Conservation (phyloP, 192 early-diverging fungal genomes). For the Paraglomus brasilianum region DNA sequence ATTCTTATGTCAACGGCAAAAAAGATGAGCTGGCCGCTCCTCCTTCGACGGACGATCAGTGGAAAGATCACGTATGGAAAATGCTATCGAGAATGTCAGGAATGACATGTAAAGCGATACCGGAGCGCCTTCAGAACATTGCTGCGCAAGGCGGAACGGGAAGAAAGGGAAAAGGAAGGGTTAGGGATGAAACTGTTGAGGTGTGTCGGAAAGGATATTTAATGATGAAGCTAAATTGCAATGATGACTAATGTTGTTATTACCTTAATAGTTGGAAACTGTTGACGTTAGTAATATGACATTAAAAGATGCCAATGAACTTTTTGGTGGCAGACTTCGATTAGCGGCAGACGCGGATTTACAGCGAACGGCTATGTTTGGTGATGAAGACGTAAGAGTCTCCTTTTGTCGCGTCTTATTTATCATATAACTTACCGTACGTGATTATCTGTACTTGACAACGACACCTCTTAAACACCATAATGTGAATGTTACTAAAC, state of each 20-base stretch:
- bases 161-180: neutral
- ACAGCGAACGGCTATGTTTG: conserved; percentile 40
- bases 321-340: conserved; percentile 30
- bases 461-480: neutral
- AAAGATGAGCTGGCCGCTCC: conserved; percentile 26
- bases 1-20: conserved; percentile 26
- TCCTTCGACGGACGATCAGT: neutral
- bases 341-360: conserved; percentile 36
- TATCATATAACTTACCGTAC: neutral
- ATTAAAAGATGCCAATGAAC: neutral
- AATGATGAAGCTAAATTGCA: neutral
- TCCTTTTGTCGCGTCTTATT: neutral
- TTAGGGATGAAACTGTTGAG: conserved; percentile 3
- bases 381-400: conserved; percentile 44
- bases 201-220: neutral
- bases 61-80: no score
- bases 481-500: conserved; percentile 11
- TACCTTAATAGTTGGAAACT: neutral
- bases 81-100: no score
- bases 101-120: no score
- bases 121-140: neutral
- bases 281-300: neutral
- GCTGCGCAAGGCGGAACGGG: neutral
- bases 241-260: neutral
- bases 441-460: no score